These are phyloP conservation scores for Aspergillus fumigatus DNA, from an alignment of 2,329 filamentous ascomycete genomes.

Conservation along the genomic window DNA sequence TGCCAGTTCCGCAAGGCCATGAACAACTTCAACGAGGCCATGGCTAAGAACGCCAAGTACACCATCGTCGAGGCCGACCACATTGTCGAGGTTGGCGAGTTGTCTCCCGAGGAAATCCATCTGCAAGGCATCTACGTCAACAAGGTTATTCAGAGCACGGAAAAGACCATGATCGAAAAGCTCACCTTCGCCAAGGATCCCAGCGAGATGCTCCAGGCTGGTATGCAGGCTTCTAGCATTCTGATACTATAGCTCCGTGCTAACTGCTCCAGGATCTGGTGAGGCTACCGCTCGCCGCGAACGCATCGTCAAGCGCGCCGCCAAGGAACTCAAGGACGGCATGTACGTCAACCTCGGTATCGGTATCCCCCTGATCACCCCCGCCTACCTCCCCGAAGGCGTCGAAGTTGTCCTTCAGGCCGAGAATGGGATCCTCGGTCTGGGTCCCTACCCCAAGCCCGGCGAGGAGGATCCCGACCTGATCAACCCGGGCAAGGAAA, in stretches of 20 bases:
- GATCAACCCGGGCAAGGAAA: constrained; percentile 86
- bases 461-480: constrained; percentile 70
- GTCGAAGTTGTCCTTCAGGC: constrained; percentile 77
- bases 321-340: constrained; percentile 78
- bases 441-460: constrained; percentile 70
- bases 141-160: constrained; percentile 69
- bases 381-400: constrained; percentile 65
- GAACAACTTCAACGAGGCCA: constrained; percentile 68
- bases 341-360: constrained; percentile 90
- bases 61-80: constrained; percentile 83
- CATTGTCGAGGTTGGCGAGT: constrained; percentile 69
- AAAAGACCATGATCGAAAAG: constrained; percentile 72
- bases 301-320: constrained; percentile 72
- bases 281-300: constrained; percentile 69
- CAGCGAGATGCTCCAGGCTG: constrained; percentile 44
- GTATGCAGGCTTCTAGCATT: constrained; percentile 44
- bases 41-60: constrained; percentile 74
- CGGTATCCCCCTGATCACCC: constrained; percentile 76
- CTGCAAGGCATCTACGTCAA: constrained; percentile 83
- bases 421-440: constrained; percentile 80
- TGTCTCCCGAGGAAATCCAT: constrained; percentile 69
- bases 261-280: constrained; percentile 37
- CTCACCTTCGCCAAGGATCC: constrained; percentile 68
- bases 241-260: not conserved
- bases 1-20: constrained; percentile 73